Conservation (phyloP, 345 rosid genomes). For the Luvunga scandens region DNA sequence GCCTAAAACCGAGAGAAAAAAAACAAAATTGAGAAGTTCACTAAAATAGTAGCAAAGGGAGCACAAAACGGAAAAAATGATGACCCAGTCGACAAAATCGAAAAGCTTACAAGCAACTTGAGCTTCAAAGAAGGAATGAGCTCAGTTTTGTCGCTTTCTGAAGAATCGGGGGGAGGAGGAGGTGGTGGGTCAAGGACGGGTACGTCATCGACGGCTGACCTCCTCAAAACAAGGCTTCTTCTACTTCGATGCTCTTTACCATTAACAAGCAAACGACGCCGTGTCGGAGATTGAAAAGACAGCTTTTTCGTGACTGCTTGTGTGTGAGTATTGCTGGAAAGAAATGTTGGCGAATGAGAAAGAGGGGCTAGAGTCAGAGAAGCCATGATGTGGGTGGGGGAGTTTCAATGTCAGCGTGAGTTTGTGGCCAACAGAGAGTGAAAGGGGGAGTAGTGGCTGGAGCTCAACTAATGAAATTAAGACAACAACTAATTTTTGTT, state of each 20-base stretch:
- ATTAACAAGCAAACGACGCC: slow-evolving; percentile 11
- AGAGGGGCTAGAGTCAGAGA: slow-evolving; percentile 6
- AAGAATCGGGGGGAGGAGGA: slow-evolving; percentile 19
- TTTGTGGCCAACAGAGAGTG: background rate
- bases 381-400: slow-evolving; percentile 8
- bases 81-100: background rate
- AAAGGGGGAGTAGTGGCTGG: background rate
- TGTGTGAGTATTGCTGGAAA: background rate
- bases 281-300: background rate
- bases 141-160: slow-evolving; percentile 13
- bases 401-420: background rate
- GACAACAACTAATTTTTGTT: background rate
- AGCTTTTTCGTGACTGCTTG: background rate
- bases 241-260: background rate
- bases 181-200: slow-evolving; percentile 40
- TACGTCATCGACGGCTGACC: slow-evolving; percentile 44
- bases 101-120: slow-evolving; percentile 50
- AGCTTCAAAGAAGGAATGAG: slow-evolving; percentile 43
- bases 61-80: background rate
- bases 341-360: background rate
- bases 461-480: background rate
- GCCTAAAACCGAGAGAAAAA: no score
- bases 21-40: background rate
- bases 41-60: background rate
- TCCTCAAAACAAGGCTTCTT: slow-evolving; percentile 32